A percentile compares a stretch with the other conserved stretches of the same genome.
Evolutionary conservation across 306 rosid species (phyloP).

Genomic region (Potentilla sterilis): DNA sequence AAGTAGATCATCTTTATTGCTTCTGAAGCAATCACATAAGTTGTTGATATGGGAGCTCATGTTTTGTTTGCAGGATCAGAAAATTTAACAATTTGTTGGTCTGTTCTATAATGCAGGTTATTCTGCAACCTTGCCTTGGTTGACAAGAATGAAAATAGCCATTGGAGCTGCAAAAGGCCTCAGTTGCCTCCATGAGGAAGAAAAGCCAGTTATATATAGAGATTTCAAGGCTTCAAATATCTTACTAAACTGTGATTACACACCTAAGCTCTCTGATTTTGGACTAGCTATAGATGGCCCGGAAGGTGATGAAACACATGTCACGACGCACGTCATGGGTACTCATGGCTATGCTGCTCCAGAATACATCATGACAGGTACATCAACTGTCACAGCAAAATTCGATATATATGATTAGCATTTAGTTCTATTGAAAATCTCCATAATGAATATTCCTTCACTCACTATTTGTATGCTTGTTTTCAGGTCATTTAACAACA

Average conservation of each 20-base stretch:
- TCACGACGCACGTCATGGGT: conserved; percentile 75
- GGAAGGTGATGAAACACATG: conserved; percentile 61
- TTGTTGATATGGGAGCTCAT: background rate
- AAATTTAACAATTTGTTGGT: background rate
- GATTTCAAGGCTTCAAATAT: conserved; percentile 90
- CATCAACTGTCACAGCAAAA: background rate
- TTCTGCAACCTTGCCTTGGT: conserved; percentile 79
- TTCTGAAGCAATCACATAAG: conserved; percentile 1
- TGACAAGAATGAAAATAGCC: conserved; percentile 81
- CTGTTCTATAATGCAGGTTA: conserved; percentile 53
- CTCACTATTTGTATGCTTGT: background rate
- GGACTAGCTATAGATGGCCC: conserved; percentile 89
- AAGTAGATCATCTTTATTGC: background rate
- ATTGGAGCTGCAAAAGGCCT: conserved; percentile 89
- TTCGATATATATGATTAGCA: background rate
- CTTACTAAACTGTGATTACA: conserved; percentile 66
- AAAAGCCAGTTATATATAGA: conserved; percentile 74
- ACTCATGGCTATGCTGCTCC: conserved; percentile 96
- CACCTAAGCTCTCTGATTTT: conserved; percentile 82
- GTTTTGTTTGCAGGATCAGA: background rate
- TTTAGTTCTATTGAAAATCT: background rate
- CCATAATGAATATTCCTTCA: background rate
- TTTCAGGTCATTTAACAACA: conserved; percentile 72
- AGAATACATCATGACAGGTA: conserved; percentile 83
- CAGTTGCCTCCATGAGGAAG: conserved; percentile 81